These are phyloP conservation scores for Pseudocercospora ulei DNA, from an alignment of 2,329 filamentous ascomycete species.

Conservation along the genomic window DNA sequence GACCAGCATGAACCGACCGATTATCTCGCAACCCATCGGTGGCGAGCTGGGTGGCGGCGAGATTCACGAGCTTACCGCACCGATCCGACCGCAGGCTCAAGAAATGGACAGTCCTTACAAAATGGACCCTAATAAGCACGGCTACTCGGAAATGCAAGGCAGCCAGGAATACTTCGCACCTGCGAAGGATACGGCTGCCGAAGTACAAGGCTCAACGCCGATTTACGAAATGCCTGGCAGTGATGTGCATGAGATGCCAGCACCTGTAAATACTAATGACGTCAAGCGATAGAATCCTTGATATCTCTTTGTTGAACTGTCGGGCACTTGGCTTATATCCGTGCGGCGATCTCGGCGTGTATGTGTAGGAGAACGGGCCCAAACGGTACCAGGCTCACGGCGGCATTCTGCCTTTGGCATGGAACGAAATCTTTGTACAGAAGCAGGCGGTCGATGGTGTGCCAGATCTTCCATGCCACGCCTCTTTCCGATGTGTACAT, in stretches of 20 bases:
- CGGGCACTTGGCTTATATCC: not conserved
- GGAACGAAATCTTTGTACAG: conserved; percentile 6
- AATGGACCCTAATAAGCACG: conserved; percentile 31
- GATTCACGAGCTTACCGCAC: conserved; percentile 32
- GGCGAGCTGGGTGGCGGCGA: conserved; percentile 32
- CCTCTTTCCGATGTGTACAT: too few species aligned
- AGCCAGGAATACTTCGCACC: conserved; percentile 21
- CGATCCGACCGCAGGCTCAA: conserved; percentile 24
- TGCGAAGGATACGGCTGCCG: conserved; percentile 17
- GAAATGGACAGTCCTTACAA: conserved; percentile 32
- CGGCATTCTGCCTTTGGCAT: not conserved
- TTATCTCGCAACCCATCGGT: conserved; percentile 29
- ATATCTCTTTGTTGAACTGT: not conserved
- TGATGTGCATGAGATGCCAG: conserved; percentile 26
- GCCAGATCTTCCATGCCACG: conserved; percentile 3
- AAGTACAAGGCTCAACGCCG: conserved; percentile 27
- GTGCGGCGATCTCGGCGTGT: conserved; percentile 6
- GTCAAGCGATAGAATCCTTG: conserved; percentile 9
- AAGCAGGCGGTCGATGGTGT: not conserved
- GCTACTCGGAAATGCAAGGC: conserved; percentile 32
- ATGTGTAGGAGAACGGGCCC: not conserved
- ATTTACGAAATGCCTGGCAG: conserved; percentile 31
- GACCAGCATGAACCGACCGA: conserved; percentile 19
- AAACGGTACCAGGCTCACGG: not conserved
- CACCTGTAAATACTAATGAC: conserved; percentile 10